A percentile compares a stretch with the other conserved stretches of the same genome.
These are phyloP conservation scores for Trametopsis cervina DNA, from an alignment of 768 basidiomycete genomes.

Conservation along the genomic window DNA sequence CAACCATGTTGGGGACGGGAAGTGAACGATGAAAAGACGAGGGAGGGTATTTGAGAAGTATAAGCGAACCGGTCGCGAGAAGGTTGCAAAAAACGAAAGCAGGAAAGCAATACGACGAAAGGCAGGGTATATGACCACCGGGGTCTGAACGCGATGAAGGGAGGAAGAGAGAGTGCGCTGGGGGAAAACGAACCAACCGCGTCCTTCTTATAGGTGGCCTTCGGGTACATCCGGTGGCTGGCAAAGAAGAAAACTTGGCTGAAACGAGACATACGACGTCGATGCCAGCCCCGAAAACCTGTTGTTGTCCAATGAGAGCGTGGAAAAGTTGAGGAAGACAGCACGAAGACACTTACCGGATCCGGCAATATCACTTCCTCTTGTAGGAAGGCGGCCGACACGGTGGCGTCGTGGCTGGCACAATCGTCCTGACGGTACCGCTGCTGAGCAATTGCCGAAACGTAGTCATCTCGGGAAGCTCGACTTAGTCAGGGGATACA, in stretches of 20 bases:
- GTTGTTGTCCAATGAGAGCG: not conserved
- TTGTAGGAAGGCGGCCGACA: too few relatives aligned
- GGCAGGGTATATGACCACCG: conserved; percentile 38
- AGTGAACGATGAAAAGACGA: conserved; percentile 10
- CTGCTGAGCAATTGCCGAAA: too few relatives aligned
- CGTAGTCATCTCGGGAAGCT: too few relatives aligned
- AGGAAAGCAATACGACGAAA: conserved; percentile 20
- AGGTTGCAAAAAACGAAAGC: conserved; percentile 16
- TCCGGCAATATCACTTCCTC: not conserved
- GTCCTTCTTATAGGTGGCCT: conserved; percentile 14
- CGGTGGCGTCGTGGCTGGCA: too few relatives aligned
- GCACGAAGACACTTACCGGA: not conserved
- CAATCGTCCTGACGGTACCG: too few relatives aligned
- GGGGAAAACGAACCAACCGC: conserved; percentile 11
- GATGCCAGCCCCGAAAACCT: not conserved
- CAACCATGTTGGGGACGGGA: conserved; percentile 36
- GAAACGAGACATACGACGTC: not conserved
- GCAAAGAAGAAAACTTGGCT: not conserved
- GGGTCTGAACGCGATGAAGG: conserved; percentile 38
- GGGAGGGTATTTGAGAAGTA: conserved; percentile 17
- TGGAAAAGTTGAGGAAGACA: not conserved
- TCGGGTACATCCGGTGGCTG: not conserved
- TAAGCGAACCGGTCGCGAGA: conserved; percentile 18
- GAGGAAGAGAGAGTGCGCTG: conserved; percentile 29
- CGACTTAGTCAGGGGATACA: too few relatives aligned